These are phyloP conservation scores for Rosa persica DNA, from an alignment of 306 rosid species.

Conservation along the genomic window DNA sequence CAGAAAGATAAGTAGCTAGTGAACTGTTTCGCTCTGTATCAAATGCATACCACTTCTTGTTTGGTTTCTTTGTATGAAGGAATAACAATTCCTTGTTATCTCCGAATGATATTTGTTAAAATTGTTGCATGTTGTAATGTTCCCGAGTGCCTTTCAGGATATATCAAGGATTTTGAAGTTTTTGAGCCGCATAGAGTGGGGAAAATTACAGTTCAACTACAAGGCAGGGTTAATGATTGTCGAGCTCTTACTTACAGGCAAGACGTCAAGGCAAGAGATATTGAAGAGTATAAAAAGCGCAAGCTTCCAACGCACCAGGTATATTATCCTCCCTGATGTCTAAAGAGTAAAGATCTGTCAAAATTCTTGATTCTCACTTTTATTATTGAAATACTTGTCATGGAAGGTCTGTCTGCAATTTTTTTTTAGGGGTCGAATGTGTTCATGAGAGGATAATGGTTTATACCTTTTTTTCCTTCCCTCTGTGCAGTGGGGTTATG, in stretches of 20 bases:
- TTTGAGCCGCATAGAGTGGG: slow-evolving; percentile 90
- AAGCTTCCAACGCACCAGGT: slow-evolving; percentile 88
- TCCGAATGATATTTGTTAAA: neutral
- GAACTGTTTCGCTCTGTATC: neutral
- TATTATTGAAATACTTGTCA: neutral
- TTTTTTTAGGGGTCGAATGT: neutral
- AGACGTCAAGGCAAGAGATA: slow-evolving; percentile 70
- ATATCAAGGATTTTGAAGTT: slow-evolving; percentile 73
- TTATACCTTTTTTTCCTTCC: neutral
- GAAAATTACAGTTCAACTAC: slow-evolving; percentile 83
- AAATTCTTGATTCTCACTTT: neutral
- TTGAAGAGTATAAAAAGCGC: slow-evolving; percentile 58
- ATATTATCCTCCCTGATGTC: slow-evolving; percentile 13
- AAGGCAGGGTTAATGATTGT: slow-evolving; percentile 84
- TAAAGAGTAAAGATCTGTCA: neutral
- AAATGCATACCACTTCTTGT: neutral
- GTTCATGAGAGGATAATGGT: neutral
- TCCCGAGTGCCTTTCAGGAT: slow-evolving; percentile 44
- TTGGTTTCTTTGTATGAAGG: slow-evolving; percentile 2
- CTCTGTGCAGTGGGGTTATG: slow-evolving; percentile 93
- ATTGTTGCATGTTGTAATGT: slow-evolving; percentile 3
- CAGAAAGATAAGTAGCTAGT: neutral
- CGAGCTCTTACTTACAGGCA: slow-evolving; percentile 70
- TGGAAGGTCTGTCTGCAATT: neutral
- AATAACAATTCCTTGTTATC: neutral